Evolutionary conservation across 768 basidiomycete genomes (phyloP), one percentile per base, ranked within the genome.

Genomic region (Hericium alpestre): DNA sequence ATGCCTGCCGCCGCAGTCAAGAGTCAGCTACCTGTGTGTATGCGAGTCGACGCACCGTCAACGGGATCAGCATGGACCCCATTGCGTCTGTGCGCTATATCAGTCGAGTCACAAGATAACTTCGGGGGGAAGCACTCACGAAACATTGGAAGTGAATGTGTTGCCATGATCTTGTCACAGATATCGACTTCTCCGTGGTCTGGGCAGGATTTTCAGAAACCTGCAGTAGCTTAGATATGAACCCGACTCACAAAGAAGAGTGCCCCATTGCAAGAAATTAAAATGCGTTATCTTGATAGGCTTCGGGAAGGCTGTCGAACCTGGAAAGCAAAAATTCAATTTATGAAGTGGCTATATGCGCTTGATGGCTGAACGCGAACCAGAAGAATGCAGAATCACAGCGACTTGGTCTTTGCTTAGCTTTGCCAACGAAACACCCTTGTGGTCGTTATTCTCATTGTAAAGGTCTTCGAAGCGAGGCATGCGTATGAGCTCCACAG

Each of bases 401-500:
- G 38, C 52, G 8, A 22, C 15, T 13, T 53, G 18, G 32, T 53
- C 52, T 37, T 37, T 51, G 3, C 27, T 27, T 4, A 56, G 39
- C 5, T 38, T 8, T 1, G 23, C 54, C 55, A 55, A 57, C 41
- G 32, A 39, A 6, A 56, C n/a, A 6, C 49, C 16, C 9, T 53
- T 10, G 43, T 22, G 4, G 37, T 43, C 11, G 46, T 56, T 15
- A 27, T 48, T 52, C 53, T 60, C 38, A 13, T 47, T 25, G 39
- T 56, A 66, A 0, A 66, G 38, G 2, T 64, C 65, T 2, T 53
- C 53, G 50, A 68, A 68, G 0, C 27, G 20, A 1, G 63, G 62
- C 51, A 68, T 51, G 4, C 57, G 46, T 10, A 59, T 8, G 16
- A 65, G 38, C 23, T 47, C 49, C 22, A 62, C 13, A 5, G 37